Base-by-base conservation (phyloP, 2,329 filamentous ascomycete genomes). In the Claviceps africana region DNA sequence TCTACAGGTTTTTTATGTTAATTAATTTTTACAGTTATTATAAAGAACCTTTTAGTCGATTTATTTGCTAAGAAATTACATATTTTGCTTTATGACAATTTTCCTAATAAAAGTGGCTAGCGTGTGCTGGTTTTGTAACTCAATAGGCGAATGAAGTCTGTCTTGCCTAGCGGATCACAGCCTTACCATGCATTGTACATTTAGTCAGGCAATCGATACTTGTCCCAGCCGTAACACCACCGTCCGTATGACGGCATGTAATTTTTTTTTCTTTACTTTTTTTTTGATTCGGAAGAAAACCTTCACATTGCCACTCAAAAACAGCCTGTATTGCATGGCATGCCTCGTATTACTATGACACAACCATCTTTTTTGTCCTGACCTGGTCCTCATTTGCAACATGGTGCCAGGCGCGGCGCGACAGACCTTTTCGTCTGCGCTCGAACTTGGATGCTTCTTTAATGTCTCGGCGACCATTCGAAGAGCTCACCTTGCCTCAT, bases 331-430 rank as follows among this genome's bases (percentile, higher is more conserved):
- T 47, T 43, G 22, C 19, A 42, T 50, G 42, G n/a, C 42, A 50
- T 48, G 43, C 35, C 31, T 22, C 21, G 28, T 40, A 33, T 37
- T 50, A 55, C 51, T 60, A 67, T 60, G 56, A 66, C 65, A 64
- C 60, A 57, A 56, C 58, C 56, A 55, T 59, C 53, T 57, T 56
- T 57, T 50, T 56, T 50, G 53, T 50, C 48, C 50, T 55, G 33
- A 53, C 21, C 39, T 30, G 40, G 19, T 33, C 42, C 56, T 60
- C 55, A 55, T 60, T 55, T 59, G 62, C 62, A 70, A 60, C 59
- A 77, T 77, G 74, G 70, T 69, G 64, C 69, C 71, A 67, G 72
- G 70, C 65, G 68, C 69, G 62, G 67, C 73, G 61, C 73, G 72
- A 60, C 71, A 70, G 61, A 67, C 68, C 66, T 67, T 76, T 68